Base-by-base conservation (phyloP, 371 early-diverging fungal genomes). In the Rhizomucor miehei region DNA sequence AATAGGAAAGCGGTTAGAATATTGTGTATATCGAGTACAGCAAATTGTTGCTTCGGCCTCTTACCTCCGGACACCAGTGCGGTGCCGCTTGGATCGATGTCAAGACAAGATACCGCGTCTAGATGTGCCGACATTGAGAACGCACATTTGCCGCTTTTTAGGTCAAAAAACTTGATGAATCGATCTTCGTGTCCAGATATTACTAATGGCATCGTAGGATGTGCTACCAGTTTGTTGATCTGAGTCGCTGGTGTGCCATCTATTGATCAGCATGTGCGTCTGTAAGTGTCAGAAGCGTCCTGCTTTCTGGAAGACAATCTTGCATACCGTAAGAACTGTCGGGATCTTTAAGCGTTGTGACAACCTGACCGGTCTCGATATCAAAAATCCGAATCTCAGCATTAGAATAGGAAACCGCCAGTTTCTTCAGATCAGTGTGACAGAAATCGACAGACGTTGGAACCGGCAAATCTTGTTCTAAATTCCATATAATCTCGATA, bases 181-280 rank as follows among this genome's bases (percentile, higher is more conserved):
- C 82, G 63, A 65, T 94, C 92, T 59, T 92, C 93, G 66, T 90
- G 89, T 11, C 83, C 93, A 3, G 92, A 80, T 21, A 91, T 73
- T 17, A 87, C 60, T 38, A 90, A 41, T 3, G 91, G 84, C 61
- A 88, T 57, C 0, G 88, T 89, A 17, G 92, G 90, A 66, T 94
- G 93, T 16, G 82, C 64, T 4, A 88, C 66, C 16, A 92, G 65
- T 49, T 76, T 67, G 68, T 92, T 94, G 72, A 92, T 88, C 67
- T 92, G 93, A 14, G 91, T 88, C 9, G 57, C 58, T 10, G 66
- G 16, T 12, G 88, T 85, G 37, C 79, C 78, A 65, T 91, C 90
- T 87, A 57, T 51, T 51, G 37, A 19, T 25, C 51, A 36, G 23
- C 24, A 40, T 40, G 21, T 3, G 14, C 14, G 14, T 24, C 4